Percentiles rank a stretch among this genome's conserved stretches.
Conservation (phyloP, 768 basidiomycete genomes). For the Naganishia onofrii region DNA sequence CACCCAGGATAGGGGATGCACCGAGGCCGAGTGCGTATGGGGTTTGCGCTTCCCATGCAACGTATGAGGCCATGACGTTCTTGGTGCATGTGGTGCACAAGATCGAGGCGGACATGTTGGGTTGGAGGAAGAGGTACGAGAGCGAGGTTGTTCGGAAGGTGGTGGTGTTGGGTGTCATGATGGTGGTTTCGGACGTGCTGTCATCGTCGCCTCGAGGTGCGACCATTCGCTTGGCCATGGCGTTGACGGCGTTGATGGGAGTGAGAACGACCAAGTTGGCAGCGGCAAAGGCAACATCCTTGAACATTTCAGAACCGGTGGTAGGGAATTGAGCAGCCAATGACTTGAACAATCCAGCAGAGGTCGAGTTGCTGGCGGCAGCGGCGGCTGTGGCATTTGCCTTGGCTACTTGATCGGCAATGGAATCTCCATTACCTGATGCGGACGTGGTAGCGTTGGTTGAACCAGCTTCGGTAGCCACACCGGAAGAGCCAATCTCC, state of each 20-base stretch:
- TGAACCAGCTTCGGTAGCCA: constrained; percentile 23
- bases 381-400: constrained; percentile 57
- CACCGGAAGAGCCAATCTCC: constrained; percentile 52
- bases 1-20: constrained; percentile 64
- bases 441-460: constrained; percentile 32
- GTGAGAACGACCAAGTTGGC: constrained; percentile 42
- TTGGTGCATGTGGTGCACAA: constrained; percentile 52
- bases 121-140: constrained; percentile 73
- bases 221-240: constrained; percentile 36
- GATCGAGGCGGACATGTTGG: constrained; percentile 50
- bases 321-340: constrained; percentile 34
- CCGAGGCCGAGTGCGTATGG: constrained; percentile 74
- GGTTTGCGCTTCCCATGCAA: constrained; percentile 66
- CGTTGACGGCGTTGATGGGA: constrained; percentile 34
- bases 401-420: constrained; percentile 36
- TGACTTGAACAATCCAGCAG: constrained; percentile 37
- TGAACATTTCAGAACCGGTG: constrained; percentile 28
- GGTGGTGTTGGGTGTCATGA: constrained; percentile 53
- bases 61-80: constrained; percentile 70
- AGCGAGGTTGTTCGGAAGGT: constrained; percentile 60
- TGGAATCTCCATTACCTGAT: constrained; percentile 19
- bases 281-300: constrained; percentile 45
- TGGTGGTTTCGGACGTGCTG: constrained; percentile 32
- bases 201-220: constrained; percentile 12
- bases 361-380: constrained; percentile 30